These are phyloP conservation scores for Phytophthora hybrid DNA, from an alignment of 352 stramenopile genomes.

Conservation along the genomic window DNA sequence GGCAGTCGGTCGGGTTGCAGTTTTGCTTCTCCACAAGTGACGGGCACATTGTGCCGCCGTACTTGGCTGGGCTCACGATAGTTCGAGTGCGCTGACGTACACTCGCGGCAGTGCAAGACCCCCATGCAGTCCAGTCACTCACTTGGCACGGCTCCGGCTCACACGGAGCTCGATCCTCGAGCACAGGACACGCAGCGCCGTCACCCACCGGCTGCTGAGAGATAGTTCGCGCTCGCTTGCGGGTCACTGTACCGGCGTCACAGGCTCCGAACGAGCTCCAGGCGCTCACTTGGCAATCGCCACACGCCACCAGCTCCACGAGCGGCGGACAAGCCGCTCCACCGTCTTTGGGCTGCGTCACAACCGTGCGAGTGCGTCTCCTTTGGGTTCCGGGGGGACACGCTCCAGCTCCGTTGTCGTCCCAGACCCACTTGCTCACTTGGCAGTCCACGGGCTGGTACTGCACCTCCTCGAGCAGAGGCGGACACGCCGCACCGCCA, in stretches of 20 bases:
- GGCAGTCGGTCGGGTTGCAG: slow-evolving; percentile 73
- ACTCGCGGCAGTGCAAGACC: slow-evolving; percentile 41
- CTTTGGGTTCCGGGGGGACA: slow-evolving; percentile 38
- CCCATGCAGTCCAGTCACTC: slow-evolving; percentile 60
- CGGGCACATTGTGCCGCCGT: slow-evolving; percentile 55
- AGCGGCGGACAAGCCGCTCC: slow-evolving; percentile 41
- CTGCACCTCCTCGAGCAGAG: slow-evolving; percentile 54
- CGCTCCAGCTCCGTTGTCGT: slow-evolving; percentile 44
- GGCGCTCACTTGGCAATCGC: slow-evolving; percentile 65
- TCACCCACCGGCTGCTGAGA: slow-evolving; percentile 58
- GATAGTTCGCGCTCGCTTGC: slow-evolving; percentile 57
- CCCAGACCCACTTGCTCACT: slow-evolving; percentile 65
- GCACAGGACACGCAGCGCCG: slow-evolving; percentile 52
- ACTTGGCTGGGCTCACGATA: slow-evolving; percentile 48
- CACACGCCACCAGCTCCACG: slow-evolving; percentile 44
- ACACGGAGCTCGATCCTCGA: slow-evolving; percentile 52
- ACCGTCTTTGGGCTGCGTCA: slow-evolving; percentile 37
- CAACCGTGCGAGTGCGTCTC: slow-evolving; percentile 41
- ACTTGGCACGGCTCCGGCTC: slow-evolving; percentile 60
- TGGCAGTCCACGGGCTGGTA: slow-evolving; percentile 69
- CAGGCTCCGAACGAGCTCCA: slow-evolving; percentile 56
- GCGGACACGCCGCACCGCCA: slow-evolving; percentile 50
- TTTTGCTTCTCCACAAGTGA: slow-evolving; percentile 57
- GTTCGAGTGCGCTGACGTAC: slow-evolving; percentile 59
- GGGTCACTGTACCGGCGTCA: slow-evolving; percentile 37